These are phyloP conservation scores for Zhuliangozyma parablackwelliae DNA, from an alignment of 1,139 yeast genomes.

Conservation along the genomic window DNA sequence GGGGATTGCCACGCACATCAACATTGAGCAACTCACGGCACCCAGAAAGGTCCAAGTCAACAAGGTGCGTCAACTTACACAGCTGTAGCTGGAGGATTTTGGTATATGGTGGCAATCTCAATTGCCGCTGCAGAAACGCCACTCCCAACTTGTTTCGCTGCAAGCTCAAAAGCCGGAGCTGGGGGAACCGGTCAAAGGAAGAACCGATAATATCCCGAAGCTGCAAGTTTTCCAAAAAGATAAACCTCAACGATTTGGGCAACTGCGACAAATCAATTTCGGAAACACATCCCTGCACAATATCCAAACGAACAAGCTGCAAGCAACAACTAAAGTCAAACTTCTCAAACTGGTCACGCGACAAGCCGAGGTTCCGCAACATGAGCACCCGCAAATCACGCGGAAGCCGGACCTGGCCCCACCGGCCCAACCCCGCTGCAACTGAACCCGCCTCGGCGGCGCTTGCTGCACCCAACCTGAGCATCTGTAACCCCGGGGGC, in stretches of 20 bases:
- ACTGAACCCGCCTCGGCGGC: too few relatives aligned
- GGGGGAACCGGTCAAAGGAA: background rate
- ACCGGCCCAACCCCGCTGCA: too few relatives aligned
- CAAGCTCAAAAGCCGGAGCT: conserved; percentile 1
- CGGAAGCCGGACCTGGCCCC: conserved; percentile 1
- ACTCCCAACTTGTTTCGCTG: conserved; percentile 1
- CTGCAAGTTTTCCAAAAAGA: conserved; percentile 1
- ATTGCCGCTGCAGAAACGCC: background rate
- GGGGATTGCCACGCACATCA: conserved; percentile 1
- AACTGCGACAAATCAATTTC: conserved; percentile 1
- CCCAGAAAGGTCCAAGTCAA: conserved; percentile 1
- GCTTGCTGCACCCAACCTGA: too few relatives aligned
- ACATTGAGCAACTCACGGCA: conserved; percentile 1
- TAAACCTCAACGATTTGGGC: conserved; percentile 1
- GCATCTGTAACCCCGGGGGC: background rate
- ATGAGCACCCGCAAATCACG: conserved; percentile 1
- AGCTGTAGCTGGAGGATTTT: conserved; percentile 1
- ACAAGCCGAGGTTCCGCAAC: background rate
- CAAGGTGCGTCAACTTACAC: conserved; percentile 1
- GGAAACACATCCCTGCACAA: background rate
- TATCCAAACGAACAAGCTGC: background rate
- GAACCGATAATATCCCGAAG: background rate
- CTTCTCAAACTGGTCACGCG: background rate
- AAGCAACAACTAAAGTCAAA: conserved; percentile 2
- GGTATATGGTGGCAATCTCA: conserved; percentile 1